A percentile compares a stretch with the other conserved stretches of the same genome.
Evolutionary conservation across 495 filamentous ascomycete genomes (phyloP).

Genomic region (Neurospora sp.): DNA sequence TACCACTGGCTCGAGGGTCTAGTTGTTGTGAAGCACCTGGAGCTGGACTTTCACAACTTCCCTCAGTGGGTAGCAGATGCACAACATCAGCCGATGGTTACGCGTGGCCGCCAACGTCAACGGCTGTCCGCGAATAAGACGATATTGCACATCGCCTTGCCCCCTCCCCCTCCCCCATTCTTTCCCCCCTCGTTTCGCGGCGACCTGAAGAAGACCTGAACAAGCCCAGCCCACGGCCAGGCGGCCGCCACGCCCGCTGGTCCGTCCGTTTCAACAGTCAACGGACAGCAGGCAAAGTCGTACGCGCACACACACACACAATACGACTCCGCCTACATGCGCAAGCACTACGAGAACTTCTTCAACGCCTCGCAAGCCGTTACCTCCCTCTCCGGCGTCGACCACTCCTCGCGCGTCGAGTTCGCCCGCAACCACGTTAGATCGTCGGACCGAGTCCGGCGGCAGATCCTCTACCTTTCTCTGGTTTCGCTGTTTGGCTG

Average conservation of each 20-base stretch:
- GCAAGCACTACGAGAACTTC: conserved; percentile 62
- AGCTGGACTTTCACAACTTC: neutral
- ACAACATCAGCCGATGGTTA: neutral
- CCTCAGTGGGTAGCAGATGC: neutral
- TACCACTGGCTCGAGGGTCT: neutral
- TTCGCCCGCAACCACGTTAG: conserved; percentile 10
- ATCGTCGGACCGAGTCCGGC: neutral
- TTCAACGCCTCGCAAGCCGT: conserved; percentile 37
- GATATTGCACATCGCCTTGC: neutral
- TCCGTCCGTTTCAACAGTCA: neutral
- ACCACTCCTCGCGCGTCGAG: conserved; percentile 23
- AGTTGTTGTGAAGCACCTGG: neutral
- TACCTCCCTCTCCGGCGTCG: conserved; percentile 16
- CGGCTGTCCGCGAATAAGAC: neutral
- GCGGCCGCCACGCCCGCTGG: neutral
- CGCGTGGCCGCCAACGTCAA: neutral
- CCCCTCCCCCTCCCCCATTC: neutral
- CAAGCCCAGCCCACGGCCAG: neutral
- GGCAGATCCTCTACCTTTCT: neutral
- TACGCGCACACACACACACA: neutral
- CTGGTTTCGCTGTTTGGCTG: neutral
- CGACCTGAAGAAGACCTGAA: neutral
- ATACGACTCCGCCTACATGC: conserved; percentile 61
- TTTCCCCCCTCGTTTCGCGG: neutral
- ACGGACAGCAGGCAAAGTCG: neutral